Conservation (phyloP, 2,329 filamentous ascomycete species). For the Ophiognomonia clavigignenti-juglandacearum region DNA sequence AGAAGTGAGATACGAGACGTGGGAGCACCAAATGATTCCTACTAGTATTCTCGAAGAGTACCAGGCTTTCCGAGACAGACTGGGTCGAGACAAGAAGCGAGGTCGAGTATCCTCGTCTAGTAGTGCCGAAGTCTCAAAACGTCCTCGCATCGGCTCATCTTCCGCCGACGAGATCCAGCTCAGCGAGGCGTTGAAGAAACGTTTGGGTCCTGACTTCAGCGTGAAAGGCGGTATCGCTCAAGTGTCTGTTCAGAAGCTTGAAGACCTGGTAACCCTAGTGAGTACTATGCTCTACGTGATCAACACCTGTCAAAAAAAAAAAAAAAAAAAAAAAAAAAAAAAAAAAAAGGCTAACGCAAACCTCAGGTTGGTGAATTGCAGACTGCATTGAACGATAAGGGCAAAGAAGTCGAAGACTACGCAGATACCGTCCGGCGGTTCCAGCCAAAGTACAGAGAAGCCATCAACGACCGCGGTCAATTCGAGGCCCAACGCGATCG, state of each 20-base stretch:
- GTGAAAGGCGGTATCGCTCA: slow-evolving; percentile 17
- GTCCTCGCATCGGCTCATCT: slow-evolving; percentile 23
- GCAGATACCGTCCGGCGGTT: slow-evolving; percentile 39
- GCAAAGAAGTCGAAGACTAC: slow-evolving; percentile 36
- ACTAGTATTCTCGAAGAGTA: slow-evolving; percentile 44
- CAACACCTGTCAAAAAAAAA: not conserved
- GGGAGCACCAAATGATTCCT: slow-evolving; percentile 43
- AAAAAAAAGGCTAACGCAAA: too few species aligned
- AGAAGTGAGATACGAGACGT: slow-evolving; percentile 23
- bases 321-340: slow-evolving; percentile 16
- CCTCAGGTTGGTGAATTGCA: slow-evolving; percentile 36
- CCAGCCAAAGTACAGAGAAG: slow-evolving; percentile 42
- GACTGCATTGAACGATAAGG: slow-evolving; percentile 27
- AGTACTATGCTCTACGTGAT: slow-evolving; percentile 3
- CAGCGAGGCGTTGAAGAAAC: slow-evolving; percentile 27
- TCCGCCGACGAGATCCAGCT: slow-evolving; percentile 15
- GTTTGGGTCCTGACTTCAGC: slow-evolving; percentile 22
- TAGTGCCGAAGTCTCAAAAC: slow-evolving; percentile 23
- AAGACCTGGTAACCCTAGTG: slow-evolving; percentile 35
- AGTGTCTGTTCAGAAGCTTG: slow-evolving; percentile 26
- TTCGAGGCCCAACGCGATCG: slow-evolving; percentile 42
- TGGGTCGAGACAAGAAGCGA: slow-evolving; percentile 35
- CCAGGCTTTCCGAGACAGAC: slow-evolving; percentile 33
- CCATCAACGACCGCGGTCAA: slow-evolving; percentile 44
- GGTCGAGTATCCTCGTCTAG: slow-evolving; percentile 37